A percentile compares a stretch with the other conserved stretches of the same genome.
phyloP scores from a whole-genome alignment of 2,329 filamentous ascomycete genomes.

The Alternaria brassicae region DNA sequence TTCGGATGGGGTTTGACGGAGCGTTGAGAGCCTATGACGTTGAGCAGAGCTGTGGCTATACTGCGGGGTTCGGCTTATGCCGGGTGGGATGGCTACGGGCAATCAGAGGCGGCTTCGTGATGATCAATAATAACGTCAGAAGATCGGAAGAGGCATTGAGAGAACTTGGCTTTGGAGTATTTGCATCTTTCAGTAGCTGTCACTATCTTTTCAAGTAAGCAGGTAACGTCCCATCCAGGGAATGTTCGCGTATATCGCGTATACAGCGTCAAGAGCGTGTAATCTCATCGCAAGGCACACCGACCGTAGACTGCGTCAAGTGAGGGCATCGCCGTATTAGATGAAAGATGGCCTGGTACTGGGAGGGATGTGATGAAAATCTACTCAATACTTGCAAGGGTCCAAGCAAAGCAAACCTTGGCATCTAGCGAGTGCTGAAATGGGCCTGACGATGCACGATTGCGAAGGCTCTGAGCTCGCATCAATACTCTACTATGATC shows the following conservation, averaged over 20 bases:
- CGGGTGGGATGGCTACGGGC: slow-evolving; percentile 1
- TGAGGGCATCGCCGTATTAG: neutral
- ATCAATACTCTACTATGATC: neutral
- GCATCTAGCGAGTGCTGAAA: neutral
- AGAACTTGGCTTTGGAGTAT: neutral
- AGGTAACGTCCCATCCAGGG: neutral
- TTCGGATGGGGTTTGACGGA: slow-evolving; percentile 2
- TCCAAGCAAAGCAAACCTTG: neutral
- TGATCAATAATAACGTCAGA: neutral
- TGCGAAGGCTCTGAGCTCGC: neutral
- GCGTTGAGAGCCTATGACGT: slow-evolving; percentile 15
- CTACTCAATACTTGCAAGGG: neutral
- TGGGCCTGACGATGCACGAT: neutral
- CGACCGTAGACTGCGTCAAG: neutral
- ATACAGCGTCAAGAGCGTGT: slow-evolving; percentile 31
- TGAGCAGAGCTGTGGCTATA: slow-evolving; percentile 15
- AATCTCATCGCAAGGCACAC: neutral
- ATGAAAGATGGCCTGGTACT: neutral
- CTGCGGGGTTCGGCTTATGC: slow-evolving; percentile 17
- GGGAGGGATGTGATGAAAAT: no score
- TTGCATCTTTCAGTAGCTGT: neutral
- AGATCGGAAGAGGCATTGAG: neutral
- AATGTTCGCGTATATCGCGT: slow-evolving; percentile 22
- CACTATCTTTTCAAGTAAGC: neutral
- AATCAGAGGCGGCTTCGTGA: neutral